A percentile compares a stretch with the other conserved stretches of the same genome.
phyloP scores from a whole-genome alignment of 2,329 filamentous ascomycete species.

The Pseudogymnoascus sp. region DNA sequence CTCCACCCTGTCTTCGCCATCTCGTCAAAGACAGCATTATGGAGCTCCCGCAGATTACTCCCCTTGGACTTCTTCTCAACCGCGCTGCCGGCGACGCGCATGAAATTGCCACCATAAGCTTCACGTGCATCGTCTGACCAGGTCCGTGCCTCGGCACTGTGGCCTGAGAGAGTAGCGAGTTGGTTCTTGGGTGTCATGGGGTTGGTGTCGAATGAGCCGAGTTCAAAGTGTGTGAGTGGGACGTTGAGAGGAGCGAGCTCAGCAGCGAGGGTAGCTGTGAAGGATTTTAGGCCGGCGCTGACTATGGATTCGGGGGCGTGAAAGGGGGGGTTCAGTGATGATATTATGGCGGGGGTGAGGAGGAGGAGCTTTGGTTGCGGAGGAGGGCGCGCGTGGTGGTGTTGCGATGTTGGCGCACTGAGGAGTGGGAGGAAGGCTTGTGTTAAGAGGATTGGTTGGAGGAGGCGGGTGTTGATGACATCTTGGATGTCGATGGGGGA shows the following conservation, averaged over 20 bases:
- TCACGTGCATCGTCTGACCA: slow-evolving; percentile 56
- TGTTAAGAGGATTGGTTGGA: slow-evolving; percentile 80
- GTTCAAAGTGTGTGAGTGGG: slow-evolving; percentile 76
- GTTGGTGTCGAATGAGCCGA: slow-evolving; percentile 81
- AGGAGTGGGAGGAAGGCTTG: slow-evolving; percentile 83
- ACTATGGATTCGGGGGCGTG: slow-evolving; percentile 80
- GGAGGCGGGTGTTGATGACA: slow-evolving; percentile 82
- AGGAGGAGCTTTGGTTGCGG: slow-evolving; percentile 57
- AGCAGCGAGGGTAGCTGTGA: slow-evolving; percentile 68
- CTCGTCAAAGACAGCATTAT: slow-evolving; percentile 85
- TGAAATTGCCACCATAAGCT: slow-evolving; percentile 55
- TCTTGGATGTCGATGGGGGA: slow-evolving; percentile 79
- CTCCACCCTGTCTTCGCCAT: slow-evolving; percentile 53
- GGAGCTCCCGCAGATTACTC: slow-evolving; percentile 67
- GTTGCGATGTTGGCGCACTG: slow-evolving; percentile 43
- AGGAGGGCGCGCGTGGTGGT: slow-evolving; percentile 22
- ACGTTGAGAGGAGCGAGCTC: slow-evolving; percentile 72
- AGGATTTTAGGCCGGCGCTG: slow-evolving; percentile 79
- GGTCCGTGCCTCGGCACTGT: slow-evolving; percentile 46
- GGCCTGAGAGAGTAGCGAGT: slow-evolving; percentile 32
- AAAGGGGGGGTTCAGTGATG: slow-evolving; percentile 70
- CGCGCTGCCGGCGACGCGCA: slow-evolving; percentile 45
- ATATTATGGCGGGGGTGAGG: slow-evolving; percentile 71
- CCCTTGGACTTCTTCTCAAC: slow-evolving; percentile 19
- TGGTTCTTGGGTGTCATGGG: slow-evolving; percentile 38